Base-by-base conservation (phyloP, 768 basidiomycete species). In the Tylopilus sp. region DNA sequence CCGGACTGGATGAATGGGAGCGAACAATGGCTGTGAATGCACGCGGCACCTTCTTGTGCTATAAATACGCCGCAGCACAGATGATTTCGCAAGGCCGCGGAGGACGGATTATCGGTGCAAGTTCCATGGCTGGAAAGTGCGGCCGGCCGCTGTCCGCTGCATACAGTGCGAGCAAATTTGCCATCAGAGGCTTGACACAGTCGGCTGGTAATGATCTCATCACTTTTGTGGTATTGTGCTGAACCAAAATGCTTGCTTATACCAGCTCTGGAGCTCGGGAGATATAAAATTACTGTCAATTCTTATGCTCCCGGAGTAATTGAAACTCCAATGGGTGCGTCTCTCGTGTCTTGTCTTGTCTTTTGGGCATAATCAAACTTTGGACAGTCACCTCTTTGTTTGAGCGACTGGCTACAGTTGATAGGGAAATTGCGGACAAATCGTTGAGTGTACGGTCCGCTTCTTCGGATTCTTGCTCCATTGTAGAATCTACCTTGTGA, bases 41-140 rank as follows among this genome's bases (percentile, higher is more conserved):
- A 53, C 75, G 79, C 47, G 83, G 82, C 33, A 68, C 75, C 2
- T 83, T 80, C 68, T 73, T 80, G 53, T 85, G 80, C 61, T 85
- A 85, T 40, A 81, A 84, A 47, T 73, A 83, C 52, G 85, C 83
- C 2, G 83, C 80, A 17, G 69, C 69, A 46, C 77, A 80, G 57
- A 86, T 86, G 85, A 72, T 82, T 9, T 50, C 59, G 9, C 79
- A 80, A 66, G 74, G 76, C 0, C 68, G 65, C 6, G 76, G 80
- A 15, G 80, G 83, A 1, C 71, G 78, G 17, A 80, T 86, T 52
- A 74, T 85, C 23, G 78, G 84, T 1, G 66, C 66, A 8, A 59
- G 57, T 21, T 68, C 62, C 5, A 0, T 51, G 8, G 36, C 30
- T 1, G 60, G 57, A 18, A 60, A 52, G 43, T 0, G 35, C 2